Evolutionary conservation across 306 rosid species (phyloP), one percentile per base, ranked within the genome.

Genomic region (Hippophae rhamnoides): DNA sequence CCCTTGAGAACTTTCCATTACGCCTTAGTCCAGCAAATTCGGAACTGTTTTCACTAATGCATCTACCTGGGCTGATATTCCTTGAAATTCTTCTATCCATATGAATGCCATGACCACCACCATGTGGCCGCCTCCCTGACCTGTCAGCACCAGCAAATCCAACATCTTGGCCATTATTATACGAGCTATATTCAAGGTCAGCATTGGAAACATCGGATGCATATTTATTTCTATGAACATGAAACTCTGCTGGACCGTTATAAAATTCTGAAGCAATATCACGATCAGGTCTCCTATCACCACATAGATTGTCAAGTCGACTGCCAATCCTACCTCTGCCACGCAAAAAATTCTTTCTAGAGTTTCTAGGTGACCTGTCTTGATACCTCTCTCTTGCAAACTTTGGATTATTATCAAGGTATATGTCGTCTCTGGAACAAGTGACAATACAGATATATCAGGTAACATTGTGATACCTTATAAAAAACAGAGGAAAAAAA

Each of bases 311-410:
- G 63, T 76, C 76, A 49, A 65, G 23, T 54, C 72, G 81, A 62
- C 47, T 71, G 60, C 54, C 71, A 54, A 66, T 56, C 68, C 86
- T 83, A 57, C 89, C 92, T 72, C 96, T 78, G 50, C 95, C 86
- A 48, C 84, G 89, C 63, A 69, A 63, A 85, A 71, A 85, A 72
- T 72, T 84, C 56, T 76, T 10, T 61, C 85, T 89, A 54, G 82
- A 58, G 59, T 83, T 83, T 70, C 95, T 80, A 69, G 76, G 74
- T 8, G 90, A 69, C 54, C 74, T 77, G 60, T 83, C 90, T 48
- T 76, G 86, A 63, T 80, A 74, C 68, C 93, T 79, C 65, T 87
- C 95, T 73, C 85, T 77, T 48, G 82, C 74, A 78, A 81, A 83
- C 63, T 65, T 82, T 61, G 61, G 83, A 70, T 72, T 69, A 62